phyloP scores from a whole-genome alignment of 78 protist genomes.

The Tieghemostelium lacteum region DNA sequence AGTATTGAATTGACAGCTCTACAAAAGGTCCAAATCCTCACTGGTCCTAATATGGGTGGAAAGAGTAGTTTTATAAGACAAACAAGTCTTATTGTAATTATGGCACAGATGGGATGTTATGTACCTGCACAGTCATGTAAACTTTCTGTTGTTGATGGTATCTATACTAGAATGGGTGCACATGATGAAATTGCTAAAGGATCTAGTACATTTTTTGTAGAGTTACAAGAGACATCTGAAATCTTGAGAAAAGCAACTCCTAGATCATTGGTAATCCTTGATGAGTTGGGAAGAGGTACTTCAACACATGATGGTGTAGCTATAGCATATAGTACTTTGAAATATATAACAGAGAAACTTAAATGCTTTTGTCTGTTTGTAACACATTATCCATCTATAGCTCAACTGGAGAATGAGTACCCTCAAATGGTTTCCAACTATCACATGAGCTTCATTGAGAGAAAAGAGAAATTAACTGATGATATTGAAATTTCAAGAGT shows the following conservation, averaged over 20 bases:
- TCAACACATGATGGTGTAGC: conserved; percentile 96
- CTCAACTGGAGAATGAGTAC: conserved; percentile 50
- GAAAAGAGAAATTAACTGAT: neutral
- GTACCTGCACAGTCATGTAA: conserved; percentile 91
- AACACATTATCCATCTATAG: conserved; percentile 92
- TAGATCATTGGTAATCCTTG: conserved; percentile 91
- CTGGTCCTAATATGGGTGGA: conserved; percentile 98
- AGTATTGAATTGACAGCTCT: conserved; percentile 5
- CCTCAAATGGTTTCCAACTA: conserved; percentile 56
- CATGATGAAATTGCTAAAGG: conserved; percentile 86
- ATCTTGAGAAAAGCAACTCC: conserved; percentile 82
- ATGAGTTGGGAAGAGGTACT: conserved; percentile 97
- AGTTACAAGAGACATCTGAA: conserved; percentile 90
- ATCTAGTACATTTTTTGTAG: conserved; percentile 92
- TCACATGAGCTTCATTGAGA: conserved; percentile 88
- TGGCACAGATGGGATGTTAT: conserved; percentile 95
- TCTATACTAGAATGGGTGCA: conserved; percentile 95
- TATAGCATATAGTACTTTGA: conserved; percentile 88
- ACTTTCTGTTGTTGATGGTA: conserved; percentile 85
- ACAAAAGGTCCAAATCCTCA: conserved; percentile 69
- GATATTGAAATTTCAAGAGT: conserved; percentile 26
- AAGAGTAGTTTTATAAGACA: conserved; percentile 81
- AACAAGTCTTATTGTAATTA: conserved; percentile 79
- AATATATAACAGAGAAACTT: conserved; percentile 57
- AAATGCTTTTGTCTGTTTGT: conserved; percentile 86